phyloP scores from a whole-genome alignment of 164 flowering plant species.

The Platanus orientalis region DNA sequence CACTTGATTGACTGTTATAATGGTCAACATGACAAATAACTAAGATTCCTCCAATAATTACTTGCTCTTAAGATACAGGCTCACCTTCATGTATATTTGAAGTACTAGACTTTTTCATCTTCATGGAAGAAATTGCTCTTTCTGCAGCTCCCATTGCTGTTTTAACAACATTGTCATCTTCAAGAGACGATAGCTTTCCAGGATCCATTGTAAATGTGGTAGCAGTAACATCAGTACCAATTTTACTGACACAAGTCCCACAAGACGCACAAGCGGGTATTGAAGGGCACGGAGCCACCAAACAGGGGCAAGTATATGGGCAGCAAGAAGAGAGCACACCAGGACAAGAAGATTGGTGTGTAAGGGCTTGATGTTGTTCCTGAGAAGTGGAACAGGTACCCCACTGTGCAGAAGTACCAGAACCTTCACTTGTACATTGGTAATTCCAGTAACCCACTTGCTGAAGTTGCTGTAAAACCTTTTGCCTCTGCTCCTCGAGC shows the following conservation, averaged over 20 bases:
- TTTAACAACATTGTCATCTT: constrained; percentile 30
- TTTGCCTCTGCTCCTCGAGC: constrained; percentile 67
- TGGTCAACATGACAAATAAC: neutral
- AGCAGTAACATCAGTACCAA: constrained; percentile 13
- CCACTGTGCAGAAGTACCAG: constrained; percentile 22
- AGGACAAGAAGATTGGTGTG: constrained; percentile 24
- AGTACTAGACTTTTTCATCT: constrained; percentile 18
- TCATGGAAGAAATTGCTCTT: constrained; percentile 49
- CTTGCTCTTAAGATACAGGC: neutral
- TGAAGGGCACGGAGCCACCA: constrained; percentile 30
- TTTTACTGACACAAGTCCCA: constrained; percentile 21
- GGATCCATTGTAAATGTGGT: constrained; percentile 4
- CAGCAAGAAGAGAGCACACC: constrained; percentile 31
- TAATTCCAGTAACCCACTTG: constrained; percentile 45
- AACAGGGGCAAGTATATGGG: constrained; percentile 35
- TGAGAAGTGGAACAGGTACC: constrained; percentile 26
- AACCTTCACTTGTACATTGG: constrained; percentile 23
- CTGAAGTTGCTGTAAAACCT: constrained; percentile 49
- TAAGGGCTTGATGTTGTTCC: constrained; percentile 21
- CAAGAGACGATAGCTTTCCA: constrained; percentile 10
- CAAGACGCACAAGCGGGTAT: constrained; percentile 28
- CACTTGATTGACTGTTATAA: neutral
- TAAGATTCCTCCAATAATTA: neutral
- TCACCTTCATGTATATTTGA: constrained; percentile 29
- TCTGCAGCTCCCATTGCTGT: constrained; percentile 59